Conservation (phyloP, 306 rosid species). For the Vigna radiata region DNA sequence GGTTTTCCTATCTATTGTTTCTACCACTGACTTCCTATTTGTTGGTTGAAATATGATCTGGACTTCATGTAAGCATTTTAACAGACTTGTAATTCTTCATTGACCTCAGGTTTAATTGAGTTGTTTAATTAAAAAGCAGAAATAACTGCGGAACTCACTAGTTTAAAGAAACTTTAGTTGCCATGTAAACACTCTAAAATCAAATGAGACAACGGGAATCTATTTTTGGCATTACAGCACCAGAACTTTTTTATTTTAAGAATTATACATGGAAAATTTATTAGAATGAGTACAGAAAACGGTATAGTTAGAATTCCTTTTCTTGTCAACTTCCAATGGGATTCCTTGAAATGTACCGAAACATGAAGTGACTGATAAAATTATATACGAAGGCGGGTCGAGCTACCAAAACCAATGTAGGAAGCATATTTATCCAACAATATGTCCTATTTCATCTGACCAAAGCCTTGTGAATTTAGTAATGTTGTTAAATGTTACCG, state of each 20-base stretch:
- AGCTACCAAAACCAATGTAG: too few species aligned
- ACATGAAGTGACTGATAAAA: too few species aligned
- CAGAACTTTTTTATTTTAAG: neutral
- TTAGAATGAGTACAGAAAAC: conserved; percentile 24
- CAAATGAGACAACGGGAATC: conserved; percentile 5
- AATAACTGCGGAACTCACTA: conserved; percentile 4
- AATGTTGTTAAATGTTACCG: too few species aligned
- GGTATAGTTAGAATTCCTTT: neutral
- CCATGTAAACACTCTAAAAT: neutral
- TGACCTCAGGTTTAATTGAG: conserved; percentile 1
- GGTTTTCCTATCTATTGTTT: conserved; percentile 14
- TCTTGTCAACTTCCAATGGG: too few species aligned
- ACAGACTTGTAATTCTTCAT: conserved; percentile 4
- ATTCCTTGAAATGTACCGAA: too few species aligned
- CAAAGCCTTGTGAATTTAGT: neutral
- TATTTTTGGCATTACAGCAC: neutral
- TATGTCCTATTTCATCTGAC: conserved; percentile 2
- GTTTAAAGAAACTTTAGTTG: conserved; percentile 26
- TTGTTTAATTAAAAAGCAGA: neutral
- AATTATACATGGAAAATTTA: neutral
- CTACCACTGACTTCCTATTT: neutral
- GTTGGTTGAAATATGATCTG: conserved; percentile 10
- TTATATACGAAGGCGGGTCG: too few species aligned
- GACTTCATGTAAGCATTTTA: conserved; percentile 14
- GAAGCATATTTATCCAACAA: neutral